Conservation (phyloP, 1,284 basidiomycete genomes). For the Trichosporon sp. region DNA sequence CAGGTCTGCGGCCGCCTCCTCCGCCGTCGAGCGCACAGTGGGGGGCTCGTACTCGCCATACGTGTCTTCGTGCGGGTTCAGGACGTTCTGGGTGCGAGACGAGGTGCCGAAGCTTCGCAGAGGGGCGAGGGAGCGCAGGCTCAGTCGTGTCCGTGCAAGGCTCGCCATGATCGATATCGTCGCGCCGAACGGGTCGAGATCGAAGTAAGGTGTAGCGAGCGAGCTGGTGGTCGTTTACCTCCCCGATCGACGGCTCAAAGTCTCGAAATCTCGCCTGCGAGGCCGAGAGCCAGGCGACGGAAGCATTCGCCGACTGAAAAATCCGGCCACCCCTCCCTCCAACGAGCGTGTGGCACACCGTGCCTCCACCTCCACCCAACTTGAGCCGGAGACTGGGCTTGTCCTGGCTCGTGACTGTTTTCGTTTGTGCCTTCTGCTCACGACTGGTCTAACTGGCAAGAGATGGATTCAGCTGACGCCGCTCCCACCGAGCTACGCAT, state of each 20-base stretch:
- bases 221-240: background rate
- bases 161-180: background rate
- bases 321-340: background rate
- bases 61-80: slow-evolving; percentile 13
- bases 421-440: background rate
- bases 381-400: background rate
- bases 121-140: background rate
- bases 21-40: background rate
- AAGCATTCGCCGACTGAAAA: slow-evolving; percentile 19
- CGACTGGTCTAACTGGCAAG: too few relatives aligned
- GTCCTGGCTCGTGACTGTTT: slow-evolving; percentile 9
- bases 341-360: slow-evolving; percentile 17
- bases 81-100: slow-evolving; percentile 19
- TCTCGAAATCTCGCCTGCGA: slow-evolving; percentile 25
- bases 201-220: background rate
- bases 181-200: background rate
- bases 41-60: background rate
- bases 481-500: background rate
- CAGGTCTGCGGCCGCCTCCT: slow-evolving; percentile 21
- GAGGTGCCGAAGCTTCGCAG: background rate
- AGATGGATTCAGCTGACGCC: too few relatives aligned
- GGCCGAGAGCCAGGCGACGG: background rate
- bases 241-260: slow-evolving; percentile 13
- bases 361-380: background rate
- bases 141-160: background rate